Base-by-base conservation (phyloP, 257 asterid genomes). In the Nicotiana undulata region DNA sequence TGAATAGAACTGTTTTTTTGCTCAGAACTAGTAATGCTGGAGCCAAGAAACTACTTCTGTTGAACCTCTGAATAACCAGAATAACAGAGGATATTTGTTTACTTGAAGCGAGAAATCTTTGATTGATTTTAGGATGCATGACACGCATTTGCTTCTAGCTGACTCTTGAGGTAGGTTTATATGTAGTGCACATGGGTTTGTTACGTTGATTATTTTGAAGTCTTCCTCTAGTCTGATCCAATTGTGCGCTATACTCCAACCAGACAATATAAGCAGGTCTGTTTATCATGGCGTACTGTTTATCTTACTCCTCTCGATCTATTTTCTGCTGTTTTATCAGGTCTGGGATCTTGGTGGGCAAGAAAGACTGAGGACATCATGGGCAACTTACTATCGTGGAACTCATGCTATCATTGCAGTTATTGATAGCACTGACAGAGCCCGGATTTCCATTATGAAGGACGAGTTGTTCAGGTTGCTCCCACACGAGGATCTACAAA, bases 261-360 rank as follows among this genome's bases (percentile, higher is more conserved):
- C 77, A 44, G 31, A 22, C 77, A 70, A 20, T 68, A 20, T 40
- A 22, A 40, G 37, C 56, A 68, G 77, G 18, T 37, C 6, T 37
- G 76, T 37, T 7, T 37, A 37, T 37, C 7, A 0, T 49, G 55
- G 17, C 5, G 0, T 49, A 49, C 55, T 3, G 55, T 51, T 70
- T 22, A 12, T 44, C 77, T 46, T 46, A 72, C 15, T 44, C 24
- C 15, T 22, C 24, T 15, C 60, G 22, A 6, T 46, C 60, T 72
- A 13, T 22, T 44, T 46, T 22, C 13, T 20, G 58, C 13, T 44
- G 32, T 44, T 20, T 44, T 49, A 13, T 49, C 88, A 93, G 98
- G 98, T 93, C 28, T 93, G 98, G 98, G 98, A 94, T 91, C 95
- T 96, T 63, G 99, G 98, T 9, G 99, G 99, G 64, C 99, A 96